phyloP scores from a whole-genome alignment of 768 basidiomycete species.

The Podaxis pistillaris region DNA sequence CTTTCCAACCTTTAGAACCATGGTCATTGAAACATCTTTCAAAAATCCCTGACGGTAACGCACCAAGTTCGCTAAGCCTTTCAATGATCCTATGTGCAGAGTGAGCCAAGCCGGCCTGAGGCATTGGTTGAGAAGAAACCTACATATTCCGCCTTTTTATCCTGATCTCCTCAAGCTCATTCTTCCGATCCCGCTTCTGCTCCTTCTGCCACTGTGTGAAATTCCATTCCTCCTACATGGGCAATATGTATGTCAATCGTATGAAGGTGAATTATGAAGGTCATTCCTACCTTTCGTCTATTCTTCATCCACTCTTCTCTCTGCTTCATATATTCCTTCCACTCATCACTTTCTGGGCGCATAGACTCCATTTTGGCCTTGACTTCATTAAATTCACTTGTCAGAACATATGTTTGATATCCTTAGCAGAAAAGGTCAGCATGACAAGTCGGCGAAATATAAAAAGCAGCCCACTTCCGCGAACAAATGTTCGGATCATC shows the following conservation, averaged over 20 bases:
- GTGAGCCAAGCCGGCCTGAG: background rate
- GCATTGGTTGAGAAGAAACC: background rate
- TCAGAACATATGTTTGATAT: slow-evolving; percentile 4
- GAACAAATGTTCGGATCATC: slow-evolving; percentile 4
- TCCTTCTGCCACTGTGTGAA: slow-evolving; percentile 5
- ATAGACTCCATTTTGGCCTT: background rate
- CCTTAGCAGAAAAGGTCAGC: background rate
- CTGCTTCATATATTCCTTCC: background rate
- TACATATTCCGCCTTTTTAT: slow-evolving; percentile 17
- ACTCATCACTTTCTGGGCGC: background rate
- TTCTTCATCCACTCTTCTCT: background rate
- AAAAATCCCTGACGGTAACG: background rate
- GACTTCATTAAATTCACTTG: slow-evolving; percentile 7
- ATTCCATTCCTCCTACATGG: background rate
- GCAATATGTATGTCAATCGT: background rate
- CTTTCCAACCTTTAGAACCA: slow-evolving; percentile 12
- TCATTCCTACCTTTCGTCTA: background rate
- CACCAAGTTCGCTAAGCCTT: slow-evolving; percentile 18
- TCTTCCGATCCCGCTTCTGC: slow-evolving; percentile 10
- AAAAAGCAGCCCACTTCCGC: background rate
- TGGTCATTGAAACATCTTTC: background rate
- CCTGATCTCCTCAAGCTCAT: slow-evolving; percentile 15
- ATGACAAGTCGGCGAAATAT: background rate
- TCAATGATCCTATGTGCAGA: slow-evolving; percentile 15
- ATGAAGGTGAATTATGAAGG: background rate